phyloP scores from a whole-genome alignment of 768 basidiomycete species.

The Pleurotus pulmonarius region DNA sequence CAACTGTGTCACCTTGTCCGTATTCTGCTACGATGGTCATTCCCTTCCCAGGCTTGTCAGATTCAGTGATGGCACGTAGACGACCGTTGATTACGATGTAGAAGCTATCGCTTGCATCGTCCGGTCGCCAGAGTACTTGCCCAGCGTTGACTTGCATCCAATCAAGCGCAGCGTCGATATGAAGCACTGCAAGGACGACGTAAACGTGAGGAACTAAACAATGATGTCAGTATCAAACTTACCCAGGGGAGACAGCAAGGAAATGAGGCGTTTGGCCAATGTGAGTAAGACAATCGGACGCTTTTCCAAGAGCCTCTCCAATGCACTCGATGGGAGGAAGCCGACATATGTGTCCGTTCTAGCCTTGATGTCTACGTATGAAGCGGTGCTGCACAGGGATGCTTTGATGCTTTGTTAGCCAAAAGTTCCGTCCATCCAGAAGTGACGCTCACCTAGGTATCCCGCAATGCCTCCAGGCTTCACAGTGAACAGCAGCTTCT shows the following conservation, averaged over 20 bases:
- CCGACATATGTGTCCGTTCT: slow-evolving; percentile 99
- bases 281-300: slow-evolving; percentile 94
- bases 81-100: slow-evolving; percentile 99
- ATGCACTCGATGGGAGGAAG: slow-evolving; percentile 81
- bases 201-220: not conserved
- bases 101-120: slow-evolving; percentile 90
- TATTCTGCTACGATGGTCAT: slow-evolving; percentile 89
- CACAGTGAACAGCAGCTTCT: slow-evolving; percentile 86
- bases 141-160: slow-evolving; percentile 98
- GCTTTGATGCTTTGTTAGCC: slow-evolving; percentile 36
- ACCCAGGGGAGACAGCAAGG: slow-evolving; percentile 91
- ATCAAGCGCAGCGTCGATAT: slow-evolving; percentile 94
- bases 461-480: slow-evolving; percentile 98
- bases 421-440: not conserved
- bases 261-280: slow-evolving; percentile 93
- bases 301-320: slow-evolving; percentile 89
- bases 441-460: slow-evolving; percentile 66
- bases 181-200: slow-evolving; percentile 58
- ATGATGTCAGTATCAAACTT: slow-evolving; percentile 16
- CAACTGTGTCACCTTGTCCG: slow-evolving; percentile 95
- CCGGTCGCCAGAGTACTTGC: slow-evolving; percentile 90
- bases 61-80: slow-evolving; percentile 83
- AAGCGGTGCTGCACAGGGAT: slow-evolving; percentile 85
- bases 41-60: slow-evolving; percentile 52
- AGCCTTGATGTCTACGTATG: slow-evolving; percentile 94